A percentile compares a stretch with the other conserved stretches of the same genome.
These are phyloP conservation scores for Capsicum baccatum DNA, from an alignment of 257 asterid species.

Conservation along the genomic window DNA sequence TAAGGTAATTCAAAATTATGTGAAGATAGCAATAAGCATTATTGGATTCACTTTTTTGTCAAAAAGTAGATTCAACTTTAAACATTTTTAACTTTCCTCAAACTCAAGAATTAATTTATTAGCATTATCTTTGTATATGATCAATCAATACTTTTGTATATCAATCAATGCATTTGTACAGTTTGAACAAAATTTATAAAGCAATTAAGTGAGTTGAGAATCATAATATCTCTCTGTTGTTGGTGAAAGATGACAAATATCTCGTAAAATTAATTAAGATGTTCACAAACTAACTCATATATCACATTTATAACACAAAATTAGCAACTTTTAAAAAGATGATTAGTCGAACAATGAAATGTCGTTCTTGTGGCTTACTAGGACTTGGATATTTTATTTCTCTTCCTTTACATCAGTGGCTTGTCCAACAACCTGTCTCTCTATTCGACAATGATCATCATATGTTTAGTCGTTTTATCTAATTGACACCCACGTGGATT, in stretches of 20 bases:
- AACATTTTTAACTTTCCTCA: background rate
- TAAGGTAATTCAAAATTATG: background rate
- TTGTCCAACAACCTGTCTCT: background rate
- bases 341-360: background rate
- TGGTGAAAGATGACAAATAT: too few species aligned
- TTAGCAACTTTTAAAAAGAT: background rate
- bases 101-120: background rate
- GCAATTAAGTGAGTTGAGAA: too few species aligned
- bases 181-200: background rate
- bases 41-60: background rate
- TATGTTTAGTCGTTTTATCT: background rate
- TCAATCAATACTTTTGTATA: background rate
- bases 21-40: background rate
- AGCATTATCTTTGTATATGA: background rate
- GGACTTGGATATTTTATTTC: background rate
- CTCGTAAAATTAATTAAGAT: too few species aligned
- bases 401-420: background rate
- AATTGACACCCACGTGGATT: background rate
- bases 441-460: background rate
- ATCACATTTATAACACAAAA: too few species aligned
- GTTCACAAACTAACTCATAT: too few species aligned
- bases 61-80: background rate
- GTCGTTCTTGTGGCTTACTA: background rate
- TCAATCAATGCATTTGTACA: background rate
- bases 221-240: too few species aligned